Evolutionary conservation across 441 rosid species (phyloP).

Genomic region (Eutrema salsugineum): DNA sequence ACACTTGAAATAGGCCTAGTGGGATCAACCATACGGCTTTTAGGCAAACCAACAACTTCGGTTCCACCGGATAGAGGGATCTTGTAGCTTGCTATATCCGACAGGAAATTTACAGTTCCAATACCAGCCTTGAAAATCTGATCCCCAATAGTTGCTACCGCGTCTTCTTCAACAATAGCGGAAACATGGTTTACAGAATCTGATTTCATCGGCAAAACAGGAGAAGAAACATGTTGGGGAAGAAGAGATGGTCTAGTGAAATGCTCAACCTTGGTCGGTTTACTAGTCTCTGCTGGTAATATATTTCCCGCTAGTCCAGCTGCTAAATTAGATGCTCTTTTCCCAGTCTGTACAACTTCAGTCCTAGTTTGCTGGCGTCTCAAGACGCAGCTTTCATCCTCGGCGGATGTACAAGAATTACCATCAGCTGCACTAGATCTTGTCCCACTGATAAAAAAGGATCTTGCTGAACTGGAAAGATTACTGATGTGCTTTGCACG

Average conservation of each 20-base stretch:
- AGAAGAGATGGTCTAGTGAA: constrained; percentile 30
- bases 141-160: constrained; percentile 44
- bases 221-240: constrained; percentile 43
- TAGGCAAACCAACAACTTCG: constrained; percentile 34
- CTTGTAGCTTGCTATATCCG: constrained; percentile 58
- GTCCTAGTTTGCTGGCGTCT: constrained; percentile 52
- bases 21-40: constrained; percentile 53
- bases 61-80: constrained; percentile 45
- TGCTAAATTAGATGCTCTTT: constrained; percentile 39
- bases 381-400: constrained; percentile 69
- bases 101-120: constrained; percentile 49
- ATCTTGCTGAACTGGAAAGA: constrained; percentile 77
- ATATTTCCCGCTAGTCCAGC: constrained; percentile 36
- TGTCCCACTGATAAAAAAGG: constrained; percentile 68
- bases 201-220: constrained; percentile 39
- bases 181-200: constrained; percentile 46
- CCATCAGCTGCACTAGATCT: constrained; percentile 73
- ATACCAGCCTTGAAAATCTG: constrained; percentile 59
- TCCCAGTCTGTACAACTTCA: constrained; percentile 38
- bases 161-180: constrained; percentile 35
- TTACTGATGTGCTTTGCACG: constrained; percentile 76
- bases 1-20: constrained; percentile 38
- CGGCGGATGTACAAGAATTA: constrained; percentile 69
- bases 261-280: constrained; percentile 38
- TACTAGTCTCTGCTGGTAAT: constrained; percentile 39